Percentiles rank a stretch among this genome's conserved stretches.
Conservation (phyloP, 1,284 basidiomycete genomes). For the Inonotus obliquus region DNA sequence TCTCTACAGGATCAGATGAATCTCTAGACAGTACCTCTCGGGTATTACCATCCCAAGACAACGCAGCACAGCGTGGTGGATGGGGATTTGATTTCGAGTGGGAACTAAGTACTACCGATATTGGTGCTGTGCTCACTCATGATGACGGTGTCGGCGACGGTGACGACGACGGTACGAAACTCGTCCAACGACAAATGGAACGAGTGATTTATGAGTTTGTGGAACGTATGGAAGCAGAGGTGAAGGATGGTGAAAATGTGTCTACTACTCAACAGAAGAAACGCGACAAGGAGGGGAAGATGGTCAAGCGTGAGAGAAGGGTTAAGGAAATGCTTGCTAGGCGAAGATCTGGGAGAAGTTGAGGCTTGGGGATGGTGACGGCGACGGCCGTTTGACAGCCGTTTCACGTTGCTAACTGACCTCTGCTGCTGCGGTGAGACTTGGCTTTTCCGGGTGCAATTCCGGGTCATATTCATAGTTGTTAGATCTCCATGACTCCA, state of each 20-base stretch:
- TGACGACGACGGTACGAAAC: slow-evolving; percentile 23
- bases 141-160: slow-evolving; percentile 25
- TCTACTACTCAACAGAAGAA: slow-evolving; percentile 73
- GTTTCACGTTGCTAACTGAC: too few species aligned
- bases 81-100: slow-evolving; percentile 86
- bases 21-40: not conserved
- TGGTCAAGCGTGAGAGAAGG: slow-evolving; percentile 31
- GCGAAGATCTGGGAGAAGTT: slow-evolving; percentile 11
- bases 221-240: slow-evolving; percentile 39
- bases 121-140: slow-evolving; percentile 26
- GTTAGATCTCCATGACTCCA: too few species aligned
- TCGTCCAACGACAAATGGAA: slow-evolving; percentile 65
- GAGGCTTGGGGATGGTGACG: not conserved
- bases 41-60: not conserved
- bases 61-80: slow-evolving; percentile 31
- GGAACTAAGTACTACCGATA: slow-evolving; percentile 34
- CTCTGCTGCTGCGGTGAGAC: too few species aligned
- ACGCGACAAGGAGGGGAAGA: slow-evolving; percentile 46
- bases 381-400: too few species aligned
- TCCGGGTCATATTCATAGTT: too few species aligned
- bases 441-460: too few species aligned
- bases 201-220: slow-evolving; percentile 55
- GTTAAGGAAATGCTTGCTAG: slow-evolving; percentile 10
- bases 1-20: slow-evolving; percentile 11
- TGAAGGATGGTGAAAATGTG: slow-evolving; percentile 48